Base-by-base conservation (phyloP, 164 flowering plant species). In the Malania oleifera region DNA sequence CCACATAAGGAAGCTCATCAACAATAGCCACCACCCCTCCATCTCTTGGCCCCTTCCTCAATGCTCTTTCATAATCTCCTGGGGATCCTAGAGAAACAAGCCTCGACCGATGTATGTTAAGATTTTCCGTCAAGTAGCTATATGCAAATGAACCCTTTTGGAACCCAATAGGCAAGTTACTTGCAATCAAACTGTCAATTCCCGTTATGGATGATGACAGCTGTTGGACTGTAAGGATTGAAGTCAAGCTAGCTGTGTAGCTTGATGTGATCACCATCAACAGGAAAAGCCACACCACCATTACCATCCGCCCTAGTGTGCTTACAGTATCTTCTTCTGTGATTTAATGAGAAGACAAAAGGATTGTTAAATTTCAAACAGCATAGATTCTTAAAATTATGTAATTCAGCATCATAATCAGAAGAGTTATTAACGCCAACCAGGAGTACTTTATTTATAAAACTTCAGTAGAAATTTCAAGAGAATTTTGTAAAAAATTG, bases 161-260 rank as follows among this genome's bases (percentile, higher is more conserved):
- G 62, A 63, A 80, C 19, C 93, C 96, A 54, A 89, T 84, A 0
- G 79, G 93, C 74, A 58, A 68, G 13, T 66, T 62, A 62, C 79
- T 76, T 37, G 85, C 60, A 48, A 83, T 68, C 74, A 89, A 72
- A 59, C 86, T 80, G 44, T 86, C 89, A 13, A 89, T 78, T 45
- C 89, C 96, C 1, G 72, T 78, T 45, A 89, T 79, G 37, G 86
- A 72, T 14, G 91, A 84, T 28, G 93, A 72, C 18, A 89, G 83
- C 63, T 84, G 87, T 57, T 83, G 83, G 28, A 89, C 71, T 19
- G 96, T 89, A 29, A 89, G 90, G 63, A 89, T 81, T 20, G 96
- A 89, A 64, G 91, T 82, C 77, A 89, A 74, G 68, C 81, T 89
- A 38, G 96, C 93, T 1, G 93, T 89, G 69, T 86, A 89, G 70